A percentile compares a stretch with the other conserved stretches of the same genome.
These are phyloP conservation scores for Incumbomyces lentus DNA, from an alignment of 2,329 filamentous ascomycete species.

Conservation along the genomic window DNA sequence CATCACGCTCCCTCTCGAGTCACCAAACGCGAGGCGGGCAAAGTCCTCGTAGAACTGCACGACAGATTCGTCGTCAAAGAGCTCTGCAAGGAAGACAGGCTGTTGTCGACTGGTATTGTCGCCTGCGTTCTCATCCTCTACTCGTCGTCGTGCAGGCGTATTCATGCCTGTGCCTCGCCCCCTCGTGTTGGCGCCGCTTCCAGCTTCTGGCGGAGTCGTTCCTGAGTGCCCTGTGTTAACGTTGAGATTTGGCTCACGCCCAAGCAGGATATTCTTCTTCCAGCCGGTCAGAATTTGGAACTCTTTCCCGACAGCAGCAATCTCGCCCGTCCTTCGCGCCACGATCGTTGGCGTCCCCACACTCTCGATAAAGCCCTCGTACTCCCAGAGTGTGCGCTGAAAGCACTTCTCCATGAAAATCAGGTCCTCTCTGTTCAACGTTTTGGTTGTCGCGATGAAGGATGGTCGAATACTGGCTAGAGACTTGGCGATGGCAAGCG, in stretches of 20 bases:
- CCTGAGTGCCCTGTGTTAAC: conserved; percentile 56
- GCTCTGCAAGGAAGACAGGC: conserved; percentile 80
- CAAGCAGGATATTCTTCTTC: conserved; percentile 79
- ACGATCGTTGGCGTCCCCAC: conserved; percentile 86
- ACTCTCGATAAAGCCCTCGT: conserved; percentile 82
- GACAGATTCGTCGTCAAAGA: conserved; percentile 86
- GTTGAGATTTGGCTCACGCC: conserved; percentile 78
- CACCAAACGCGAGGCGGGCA: conserved; percentile 80
- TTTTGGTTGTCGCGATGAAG: conserved; percentile 83
- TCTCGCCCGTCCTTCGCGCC: conserved; percentile 81
- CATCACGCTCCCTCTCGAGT: conserved; percentile 75
- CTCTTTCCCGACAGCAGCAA: conserved; percentile 92
- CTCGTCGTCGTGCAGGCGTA: conserved; percentile 31
- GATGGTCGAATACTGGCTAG: conserved; percentile 83
- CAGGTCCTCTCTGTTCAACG: conserved; percentile 77
- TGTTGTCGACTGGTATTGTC: conserved; percentile 42
- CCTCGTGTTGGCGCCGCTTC: conserved; percentile 31
- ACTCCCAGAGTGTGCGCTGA: conserved; percentile 83
- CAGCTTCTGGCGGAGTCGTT: conserved; percentile 19
- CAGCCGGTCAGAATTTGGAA: conserved; percentile 94
- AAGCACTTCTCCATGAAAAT: conserved; percentile 98
- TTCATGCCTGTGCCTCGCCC: conserved; percentile 36
- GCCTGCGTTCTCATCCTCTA: conserved; percentile 8
- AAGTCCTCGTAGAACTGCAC: conserved; percentile 96
- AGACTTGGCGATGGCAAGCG: conserved; percentile 73